Evolutionary conservation across 139 green algal species (phyloP).

Genomic region (Chlamydomonas asymmetrica): DNA sequence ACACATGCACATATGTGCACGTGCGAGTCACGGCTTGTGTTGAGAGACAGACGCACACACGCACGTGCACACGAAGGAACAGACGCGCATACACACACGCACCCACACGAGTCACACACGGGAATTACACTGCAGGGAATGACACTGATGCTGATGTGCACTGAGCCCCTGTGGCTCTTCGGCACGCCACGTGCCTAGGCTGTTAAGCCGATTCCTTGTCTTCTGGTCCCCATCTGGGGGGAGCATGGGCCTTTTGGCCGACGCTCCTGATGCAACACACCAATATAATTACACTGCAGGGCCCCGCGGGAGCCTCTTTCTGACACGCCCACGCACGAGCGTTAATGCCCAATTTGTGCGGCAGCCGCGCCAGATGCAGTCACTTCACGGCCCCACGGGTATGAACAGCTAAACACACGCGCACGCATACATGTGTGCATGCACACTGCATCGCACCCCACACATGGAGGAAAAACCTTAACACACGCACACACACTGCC

Average conservation of each 20-base stretch:
- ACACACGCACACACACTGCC: too few relatives aligned
- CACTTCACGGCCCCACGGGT: too few relatives aligned
- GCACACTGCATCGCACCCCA: too few relatives aligned
- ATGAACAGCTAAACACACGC: background rate
- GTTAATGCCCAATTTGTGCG: background rate
- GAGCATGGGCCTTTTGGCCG: too few relatives aligned
- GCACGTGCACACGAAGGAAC: background rate
- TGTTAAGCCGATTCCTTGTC: background rate
- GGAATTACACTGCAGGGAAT: background rate
- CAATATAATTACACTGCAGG: background rate
- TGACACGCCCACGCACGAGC: background rate
- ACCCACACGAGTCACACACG: background rate
- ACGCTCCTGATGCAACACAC: background rate
- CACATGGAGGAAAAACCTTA: too few relatives aligned
- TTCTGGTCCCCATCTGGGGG: background rate
- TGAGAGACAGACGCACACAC: background rate
- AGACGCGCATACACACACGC: conserved; percentile 7
- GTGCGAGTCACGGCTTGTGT: background rate
- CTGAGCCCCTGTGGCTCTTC: background rate
- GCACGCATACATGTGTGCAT: background rate
- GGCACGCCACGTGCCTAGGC: background rate
- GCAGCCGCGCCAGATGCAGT: background rate
- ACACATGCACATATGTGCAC: background rate
- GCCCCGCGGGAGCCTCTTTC: background rate
- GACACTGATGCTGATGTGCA: background rate